Percentiles rank a stretch among this genome's conserved stretches.
Conservation (phyloP, 2,329 filamentous ascomycete species). For the Paraphoma chrysanthemicola region DNA sequence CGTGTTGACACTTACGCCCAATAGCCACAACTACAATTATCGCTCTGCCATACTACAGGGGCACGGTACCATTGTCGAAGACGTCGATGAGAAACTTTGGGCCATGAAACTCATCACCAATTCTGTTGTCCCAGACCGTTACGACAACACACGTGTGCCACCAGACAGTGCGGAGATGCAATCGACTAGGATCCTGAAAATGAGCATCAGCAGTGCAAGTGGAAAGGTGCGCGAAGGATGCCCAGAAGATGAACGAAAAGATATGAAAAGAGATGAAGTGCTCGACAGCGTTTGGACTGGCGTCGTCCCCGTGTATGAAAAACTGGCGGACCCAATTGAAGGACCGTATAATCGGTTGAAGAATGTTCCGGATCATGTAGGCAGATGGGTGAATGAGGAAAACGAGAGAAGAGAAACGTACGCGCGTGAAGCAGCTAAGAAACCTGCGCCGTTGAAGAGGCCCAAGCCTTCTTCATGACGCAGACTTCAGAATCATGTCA, state of each 20-base stretch:
- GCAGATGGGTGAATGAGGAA: slow-evolving; percentile 57
- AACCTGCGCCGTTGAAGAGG: slow-evolving; percentile 30
- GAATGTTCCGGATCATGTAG: slow-evolving; percentile 68
- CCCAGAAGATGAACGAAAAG: slow-evolving; percentile 67
- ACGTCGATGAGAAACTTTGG: slow-evolving; percentile 74
- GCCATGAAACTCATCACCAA: slow-evolving; percentile 83
- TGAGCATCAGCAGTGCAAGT: slow-evolving; percentile 73
- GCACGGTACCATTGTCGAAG: slow-evolving; percentile 71
- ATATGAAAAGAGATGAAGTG: slow-evolving; percentile 58
- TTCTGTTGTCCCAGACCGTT: slow-evolving; percentile 72
- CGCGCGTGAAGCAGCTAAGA: slow-evolving; percentile 27
- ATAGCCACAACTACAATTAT: slow-evolving; percentile 87
- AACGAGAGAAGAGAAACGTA: slow-evolving; percentile 47
- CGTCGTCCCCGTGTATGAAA: slow-evolving; percentile 69
- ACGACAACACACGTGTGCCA: slow-evolving; percentile 72
- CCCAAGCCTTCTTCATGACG: slow-evolving; percentile 3
- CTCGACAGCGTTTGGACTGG: slow-evolving; percentile 64
- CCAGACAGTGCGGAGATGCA: slow-evolving; percentile 77
- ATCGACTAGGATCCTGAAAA: slow-evolving; percentile 74
- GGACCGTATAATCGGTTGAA: slow-evolving; percentile 65
- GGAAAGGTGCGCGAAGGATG: slow-evolving; percentile 75
- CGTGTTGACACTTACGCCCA: slow-evolving; percentile 79
- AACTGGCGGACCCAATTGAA: slow-evolving; percentile 68
- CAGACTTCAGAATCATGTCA: too few relatives aligned
- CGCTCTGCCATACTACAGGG: slow-evolving; percentile 81